Percentiles rank a stretch among this genome's conserved stretches.
phyloP scores from a whole-genome alignment of 2,329 filamentous ascomycete genomes.

The Dryadomyces quercivorus region DNA sequence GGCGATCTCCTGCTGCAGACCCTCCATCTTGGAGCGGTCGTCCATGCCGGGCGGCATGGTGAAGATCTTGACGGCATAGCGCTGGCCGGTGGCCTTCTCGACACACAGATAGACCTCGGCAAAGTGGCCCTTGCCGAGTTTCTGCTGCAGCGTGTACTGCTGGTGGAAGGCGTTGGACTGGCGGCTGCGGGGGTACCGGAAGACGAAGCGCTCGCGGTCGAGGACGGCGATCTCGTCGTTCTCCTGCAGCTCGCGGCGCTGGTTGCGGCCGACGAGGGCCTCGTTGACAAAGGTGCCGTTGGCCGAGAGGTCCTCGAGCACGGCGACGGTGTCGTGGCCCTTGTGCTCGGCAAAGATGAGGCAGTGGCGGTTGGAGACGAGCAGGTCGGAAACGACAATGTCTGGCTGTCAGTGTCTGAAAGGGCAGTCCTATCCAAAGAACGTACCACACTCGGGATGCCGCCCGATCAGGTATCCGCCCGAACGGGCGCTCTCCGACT shows the following conservation, averaged over 20 bases:
- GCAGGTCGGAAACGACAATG: constrained; percentile 60
- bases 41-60: constrained; percentile 73
- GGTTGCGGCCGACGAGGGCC: constrained; percentile 79
- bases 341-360: constrained; percentile 25
- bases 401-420: constrained; percentile 32
- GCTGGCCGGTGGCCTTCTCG: constrained; percentile 69
- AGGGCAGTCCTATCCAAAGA: neutral
- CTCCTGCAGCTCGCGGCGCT: constrained; percentile 76
- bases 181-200: constrained; percentile 71
- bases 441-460: constrained; percentile 84
- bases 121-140: constrained; percentile 90
- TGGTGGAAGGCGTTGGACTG: constrained; percentile 69
- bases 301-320: constrained; percentile 85
- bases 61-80: constrained; percentile 91
- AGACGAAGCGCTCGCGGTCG: constrained; percentile 76
- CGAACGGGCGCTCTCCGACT: constrained; percentile 46
- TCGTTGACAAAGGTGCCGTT: constrained; percentile 98
- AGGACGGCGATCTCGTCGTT: constrained; percentile 84
- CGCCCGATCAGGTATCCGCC: constrained; percentile 85
- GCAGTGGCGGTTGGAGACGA: constrained; percentile 79
- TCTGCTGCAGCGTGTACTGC: constrained; percentile 73
- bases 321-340: constrained; percentile 41
- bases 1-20: constrained; percentile 88
- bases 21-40: constrained; percentile 72
- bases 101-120: constrained; percentile 86